phyloP scores from a whole-genome alignment of 805 yeast species.

The Wickerhamiella siamensis region DNA sequence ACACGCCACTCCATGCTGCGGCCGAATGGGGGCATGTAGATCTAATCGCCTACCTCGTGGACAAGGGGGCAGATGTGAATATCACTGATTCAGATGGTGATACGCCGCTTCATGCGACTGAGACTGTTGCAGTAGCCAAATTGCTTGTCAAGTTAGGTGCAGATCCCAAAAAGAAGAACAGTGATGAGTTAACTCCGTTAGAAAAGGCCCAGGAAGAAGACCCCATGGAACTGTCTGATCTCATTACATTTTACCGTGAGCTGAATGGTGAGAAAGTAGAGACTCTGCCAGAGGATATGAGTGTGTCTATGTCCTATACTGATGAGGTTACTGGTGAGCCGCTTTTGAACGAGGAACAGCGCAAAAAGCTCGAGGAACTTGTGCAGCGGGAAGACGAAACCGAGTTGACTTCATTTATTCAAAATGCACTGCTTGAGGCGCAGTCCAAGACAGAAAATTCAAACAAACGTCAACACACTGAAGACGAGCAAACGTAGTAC shows the following conservation, averaged over 20 bases:
- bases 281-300: constrained; percentile 17
- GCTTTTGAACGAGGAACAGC: constrained; percentile 39
- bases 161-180: constrained; percentile 46
- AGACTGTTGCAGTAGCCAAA: constrained; percentile 51
- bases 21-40: constrained; percentile 79
- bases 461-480: background rate
- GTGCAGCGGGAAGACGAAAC: constrained; percentile 70
- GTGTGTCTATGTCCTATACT: constrained; percentile 16
- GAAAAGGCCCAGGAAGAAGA: constrained; percentile 63
- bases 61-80: constrained; percentile 64
- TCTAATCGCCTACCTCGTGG: constrained; percentile 42
- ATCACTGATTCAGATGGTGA: constrained; percentile 82
- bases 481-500: background rate
- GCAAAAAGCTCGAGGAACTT: constrained; percentile 53
- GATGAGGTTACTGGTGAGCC: constrained; percentile 22
- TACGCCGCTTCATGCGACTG: constrained; percentile 87
- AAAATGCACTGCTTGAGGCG: constrained; percentile 35
- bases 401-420: constrained; percentile 52
- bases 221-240: constrained; percentile 54
- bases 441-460: background rate
- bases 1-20: constrained; percentile 96
- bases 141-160: constrained; percentile 55
- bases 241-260: constrained; percentile 45
- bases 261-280: constrained; percentile 26
- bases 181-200: constrained; percentile 61